These are phyloP conservation scores for Hura crepitans DNA, from an alignment of 441 rosid species.

Conservation along the genomic window DNA sequence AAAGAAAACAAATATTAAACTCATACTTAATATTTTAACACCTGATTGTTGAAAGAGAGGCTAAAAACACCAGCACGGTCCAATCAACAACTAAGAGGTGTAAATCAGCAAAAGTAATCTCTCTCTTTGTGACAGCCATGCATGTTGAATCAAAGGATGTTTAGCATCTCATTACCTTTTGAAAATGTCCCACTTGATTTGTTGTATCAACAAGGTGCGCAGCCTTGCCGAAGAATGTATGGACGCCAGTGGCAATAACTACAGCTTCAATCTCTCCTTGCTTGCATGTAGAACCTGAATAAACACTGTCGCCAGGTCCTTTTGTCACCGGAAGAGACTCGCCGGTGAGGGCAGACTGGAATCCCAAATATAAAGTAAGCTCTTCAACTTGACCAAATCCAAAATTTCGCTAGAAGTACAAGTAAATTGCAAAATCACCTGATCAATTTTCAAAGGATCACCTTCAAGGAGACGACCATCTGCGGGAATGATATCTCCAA, in stretches of 20 bases:
- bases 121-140: too few relatives aligned
- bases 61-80: too few relatives aligned
- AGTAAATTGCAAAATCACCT: conserved; percentile 25
- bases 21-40: too few relatives aligned
- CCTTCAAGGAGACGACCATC: conserved; percentile 80
- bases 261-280: conserved; percentile 71
- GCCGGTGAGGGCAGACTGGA: conserved; percentile 61
- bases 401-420: not conserved
- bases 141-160: too few relatives aligned
- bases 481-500: conserved; percentile 78
- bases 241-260: conserved; percentile 73
- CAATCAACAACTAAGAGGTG: too few relatives aligned
- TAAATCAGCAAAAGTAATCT: too few relatives aligned
- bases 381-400: not conserved
- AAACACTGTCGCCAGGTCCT: conserved; percentile 57
- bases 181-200: too few relatives aligned
- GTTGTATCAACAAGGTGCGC: too few relatives aligned
- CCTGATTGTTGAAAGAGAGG: too few relatives aligned
- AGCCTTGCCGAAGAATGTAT: conserved; percentile 45
- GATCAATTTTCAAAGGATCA: conserved; percentile 76
- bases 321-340: conserved; percentile 71
- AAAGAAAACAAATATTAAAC: conserved; percentile 34
- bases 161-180: too few relatives aligned
- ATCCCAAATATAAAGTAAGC: not conserved
- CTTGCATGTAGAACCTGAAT: conserved; percentile 75